These are phyloP conservation scores for Daedaleopsis nitida DNA, from an alignment of 768 basidiomycete species.

Conservation along the genomic window DNA sequence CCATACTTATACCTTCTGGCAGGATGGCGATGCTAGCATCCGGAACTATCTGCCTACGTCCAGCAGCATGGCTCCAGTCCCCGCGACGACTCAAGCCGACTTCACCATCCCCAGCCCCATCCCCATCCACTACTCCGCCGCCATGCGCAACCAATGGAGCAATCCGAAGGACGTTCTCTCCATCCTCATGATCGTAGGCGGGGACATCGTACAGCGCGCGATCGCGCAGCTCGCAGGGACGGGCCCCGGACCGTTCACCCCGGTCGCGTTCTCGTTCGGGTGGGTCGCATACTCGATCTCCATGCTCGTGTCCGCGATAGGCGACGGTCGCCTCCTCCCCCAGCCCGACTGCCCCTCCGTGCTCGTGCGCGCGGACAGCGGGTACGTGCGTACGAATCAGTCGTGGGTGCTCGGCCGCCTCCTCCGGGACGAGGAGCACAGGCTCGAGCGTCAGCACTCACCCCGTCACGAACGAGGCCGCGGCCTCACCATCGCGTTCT, in stretches of 20 bases:
- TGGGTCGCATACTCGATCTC: slow-evolving; percentile 34
- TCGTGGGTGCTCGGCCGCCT: slow-evolving; percentile 31
- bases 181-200: slow-evolving; percentile 32
- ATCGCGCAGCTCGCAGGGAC: slow-evolving; percentile 30
- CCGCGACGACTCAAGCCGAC: background rate
- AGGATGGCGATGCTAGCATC: too few species aligned
- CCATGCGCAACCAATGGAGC: slow-evolving; percentile 16
- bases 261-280: slow-evolving; percentile 35
- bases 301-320: slow-evolving; percentile 22
- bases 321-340: slow-evolving; percentile 29
- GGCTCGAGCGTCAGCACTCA: background rate
- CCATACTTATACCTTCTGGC: too few species aligned
- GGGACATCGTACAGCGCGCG: slow-evolving; percentile 30
- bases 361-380: slow-evolving; percentile 22
- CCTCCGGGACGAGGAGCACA: slow-evolving; percentile 25
- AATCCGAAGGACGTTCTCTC: slow-evolving; percentile 28
- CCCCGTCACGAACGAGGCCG: background rate
- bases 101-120: background rate
- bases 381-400: slow-evolving; percentile 23
- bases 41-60: too few species aligned
- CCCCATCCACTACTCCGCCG: background rate
- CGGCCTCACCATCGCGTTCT: slow-evolving; percentile 20
- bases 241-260: slow-evolving; percentile 15
- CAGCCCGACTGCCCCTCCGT: slow-evolving; percentile 22
- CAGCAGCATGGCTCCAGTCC: background rate